Evolutionary conservation across 495 filamentous ascomycete species (phyloP), one percentile per base, ranked within the genome.

Genomic region (Cercophora scortea): DNA sequence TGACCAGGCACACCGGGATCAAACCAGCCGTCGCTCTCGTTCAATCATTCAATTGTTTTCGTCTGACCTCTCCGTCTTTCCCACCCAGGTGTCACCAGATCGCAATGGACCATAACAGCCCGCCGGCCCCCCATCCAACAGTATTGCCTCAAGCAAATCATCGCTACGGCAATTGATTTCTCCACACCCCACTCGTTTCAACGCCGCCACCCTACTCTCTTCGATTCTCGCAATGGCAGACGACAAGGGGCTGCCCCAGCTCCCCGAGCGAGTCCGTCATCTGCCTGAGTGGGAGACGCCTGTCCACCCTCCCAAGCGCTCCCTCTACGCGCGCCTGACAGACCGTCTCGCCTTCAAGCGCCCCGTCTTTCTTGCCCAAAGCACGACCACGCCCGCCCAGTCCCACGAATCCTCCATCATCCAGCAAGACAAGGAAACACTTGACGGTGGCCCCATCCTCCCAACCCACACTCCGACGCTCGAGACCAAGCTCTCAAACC

Each of bases 251-350:
- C 15, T 12, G 12, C 47, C 10, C 7, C 47, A 34, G 36, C 47
- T 34, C 35, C 47, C 51, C 44, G 16, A 49, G 32, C 53, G 57
- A 13, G 49, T 59, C 42, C 57, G 51, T 17, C 44, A 71, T 52
- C 55, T 67, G 34, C 67, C 66, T 16, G 68, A 66, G 2, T 73
- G 69, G 71, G 69, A 73, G 49, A 65, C 61, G 3, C 65, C 67
- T 16, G 58, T 61, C 18, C 52, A 63, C 16, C 61, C 68, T 4
- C 67, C 71, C 7, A 72, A 68, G 52, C 64, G 63, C 43, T 36
- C 45, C 19, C 47, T 32, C 17, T 53, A 43, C 33, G 49, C 40
- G 32, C 51, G 45, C 51, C 25, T 39, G 8, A 11, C 50, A 46
- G 36, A 38, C 32, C 40, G 7, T 38, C 32, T 9, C 15, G 42